These are phyloP conservation scores for Cordyceps militaris DNA, from an alignment of 2,329 filamentous ascomycete genomes.

Conservation along the genomic window DNA sequence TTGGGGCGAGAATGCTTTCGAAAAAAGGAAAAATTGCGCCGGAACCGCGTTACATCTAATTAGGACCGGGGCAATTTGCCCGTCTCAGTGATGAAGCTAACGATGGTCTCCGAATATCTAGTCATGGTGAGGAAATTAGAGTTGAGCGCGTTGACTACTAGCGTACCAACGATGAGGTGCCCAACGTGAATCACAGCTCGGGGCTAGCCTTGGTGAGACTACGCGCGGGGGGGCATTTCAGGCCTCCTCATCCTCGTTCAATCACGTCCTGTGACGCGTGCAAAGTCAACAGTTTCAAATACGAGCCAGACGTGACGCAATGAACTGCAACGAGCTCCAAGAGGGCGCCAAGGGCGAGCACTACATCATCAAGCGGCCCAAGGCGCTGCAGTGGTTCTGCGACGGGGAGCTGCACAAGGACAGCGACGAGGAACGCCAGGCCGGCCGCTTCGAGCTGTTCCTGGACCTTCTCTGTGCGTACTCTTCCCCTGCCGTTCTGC, in stretches of 20 bases:
- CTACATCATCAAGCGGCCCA: constrained; percentile 30
- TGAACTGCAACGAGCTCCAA: constrained; percentile 34
- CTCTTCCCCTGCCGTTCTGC: not conserved
- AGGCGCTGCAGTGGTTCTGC: constrained; percentile 40
- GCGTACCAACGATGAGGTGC: not conserved
- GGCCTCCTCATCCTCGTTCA: too few species aligned
- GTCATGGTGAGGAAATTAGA: too few species aligned
- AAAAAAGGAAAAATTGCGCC: too few species aligned
- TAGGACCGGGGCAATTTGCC: too few species aligned
- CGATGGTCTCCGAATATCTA: too few species aligned
- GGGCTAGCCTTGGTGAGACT: too few species aligned
- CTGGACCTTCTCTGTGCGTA: constrained; percentile 38
- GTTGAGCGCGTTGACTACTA: not conserved
- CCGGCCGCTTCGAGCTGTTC: constrained; percentile 42
- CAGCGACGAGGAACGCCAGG: constrained; percentile 37
- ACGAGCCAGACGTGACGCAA: constrained; percentile 11
- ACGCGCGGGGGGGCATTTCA: too few species aligned
- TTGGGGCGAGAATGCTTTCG: too few species aligned
- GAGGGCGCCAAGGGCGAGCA: constrained; percentile 23
- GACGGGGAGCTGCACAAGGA: constrained; percentile 34
- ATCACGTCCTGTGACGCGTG: too few species aligned
- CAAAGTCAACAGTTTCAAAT: too few species aligned
- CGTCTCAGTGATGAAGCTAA: too few species aligned
- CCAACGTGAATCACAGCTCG: not conserved
- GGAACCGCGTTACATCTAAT: too few species aligned